Evolutionary conservation across 352 stramenopile genomes (phyloP).

Genomic region (Globisporangium echinulatum): DNA sequence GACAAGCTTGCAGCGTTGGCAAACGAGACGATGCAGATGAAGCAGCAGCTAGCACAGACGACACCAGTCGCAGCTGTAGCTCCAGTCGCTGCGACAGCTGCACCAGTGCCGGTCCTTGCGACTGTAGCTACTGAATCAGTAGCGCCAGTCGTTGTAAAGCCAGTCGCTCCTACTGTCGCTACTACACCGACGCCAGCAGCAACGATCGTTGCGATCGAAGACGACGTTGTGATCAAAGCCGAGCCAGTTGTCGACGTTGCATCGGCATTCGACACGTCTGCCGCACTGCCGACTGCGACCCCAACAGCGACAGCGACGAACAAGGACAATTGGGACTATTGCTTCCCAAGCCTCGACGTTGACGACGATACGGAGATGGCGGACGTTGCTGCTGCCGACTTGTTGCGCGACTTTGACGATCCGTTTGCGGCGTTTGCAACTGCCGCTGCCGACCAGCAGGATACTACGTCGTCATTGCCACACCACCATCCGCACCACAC

Average conservation of each 20-base stretch:
- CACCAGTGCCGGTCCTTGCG: background rate
- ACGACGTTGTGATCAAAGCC: constrained; percentile 51
- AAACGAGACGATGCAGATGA: constrained; percentile 53
- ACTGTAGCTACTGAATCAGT: background rate
- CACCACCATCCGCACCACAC: constrained; percentile 19
- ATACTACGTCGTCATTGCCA: background rate
- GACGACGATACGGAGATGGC: constrained; percentile 44
- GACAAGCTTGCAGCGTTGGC: constrained; percentile 71
- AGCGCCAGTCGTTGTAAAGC: too few relatives aligned
- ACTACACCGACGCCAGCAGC: background rate
- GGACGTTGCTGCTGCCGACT: constrained; percentile 49
- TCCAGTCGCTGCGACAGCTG: background rate
- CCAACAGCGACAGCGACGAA: constrained; percentile 6
- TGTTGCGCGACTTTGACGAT: constrained; percentile 73
- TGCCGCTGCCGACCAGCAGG: constrained; percentile 9
- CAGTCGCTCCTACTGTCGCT: too few relatives aligned
- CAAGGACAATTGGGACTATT: constrained; percentile 45
- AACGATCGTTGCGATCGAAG: constrained; percentile 7
- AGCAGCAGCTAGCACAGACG: constrained; percentile 30
- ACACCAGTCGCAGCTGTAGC: too few relatives aligned
- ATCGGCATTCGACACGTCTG: constrained; percentile 20
- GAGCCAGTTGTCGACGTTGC: constrained; percentile 27
- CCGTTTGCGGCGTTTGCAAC: constrained; percentile 33
- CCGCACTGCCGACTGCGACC: constrained; percentile 20
- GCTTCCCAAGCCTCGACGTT: constrained; percentile 32